A percentile compares a stretch with the other conserved stretches of the same genome.
Conservation (phyloP, 139 green algal genomes). For the Chlamydomonas sphaeroides region DNA sequence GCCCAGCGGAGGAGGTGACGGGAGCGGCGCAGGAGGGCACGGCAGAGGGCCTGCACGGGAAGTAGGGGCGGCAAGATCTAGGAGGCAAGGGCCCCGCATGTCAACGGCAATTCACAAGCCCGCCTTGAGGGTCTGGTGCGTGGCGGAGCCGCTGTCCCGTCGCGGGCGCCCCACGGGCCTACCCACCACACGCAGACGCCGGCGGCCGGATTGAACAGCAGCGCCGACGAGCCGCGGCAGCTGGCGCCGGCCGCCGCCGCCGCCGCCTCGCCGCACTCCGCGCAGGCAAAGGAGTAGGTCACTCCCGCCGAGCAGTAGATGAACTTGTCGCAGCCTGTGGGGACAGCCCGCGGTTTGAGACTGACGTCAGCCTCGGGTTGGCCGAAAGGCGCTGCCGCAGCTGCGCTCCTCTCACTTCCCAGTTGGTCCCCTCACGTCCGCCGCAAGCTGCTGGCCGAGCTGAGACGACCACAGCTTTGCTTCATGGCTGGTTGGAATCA, state of each 20-base stretch:
- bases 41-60: background rate
- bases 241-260: background rate
- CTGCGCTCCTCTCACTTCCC: background rate
- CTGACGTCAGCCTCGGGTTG: too few species aligned
- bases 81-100: too few species aligned
- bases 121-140: too few species aligned
- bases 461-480: too few species aligned
- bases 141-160: too few species aligned
- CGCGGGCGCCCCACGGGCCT: too few species aligned
- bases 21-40: background rate
- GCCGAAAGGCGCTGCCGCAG: background rate
- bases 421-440: too few species aligned
- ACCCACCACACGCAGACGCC: conserved; percentile 6
- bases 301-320: background rate
- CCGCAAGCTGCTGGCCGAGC: too few species aligned
- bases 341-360: too few species aligned
- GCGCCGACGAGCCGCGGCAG: background rate
- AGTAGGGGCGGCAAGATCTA: background rate
- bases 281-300: background rate
- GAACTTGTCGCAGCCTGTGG: background rate
- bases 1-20: too few species aligned
- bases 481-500: too few species aligned
- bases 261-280: background rate
- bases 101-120: too few species aligned
- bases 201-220: background rate